Base-by-base conservation (phyloP, 2,329 filamentous ascomycete species). In the Alternaria postmessia region DNA sequence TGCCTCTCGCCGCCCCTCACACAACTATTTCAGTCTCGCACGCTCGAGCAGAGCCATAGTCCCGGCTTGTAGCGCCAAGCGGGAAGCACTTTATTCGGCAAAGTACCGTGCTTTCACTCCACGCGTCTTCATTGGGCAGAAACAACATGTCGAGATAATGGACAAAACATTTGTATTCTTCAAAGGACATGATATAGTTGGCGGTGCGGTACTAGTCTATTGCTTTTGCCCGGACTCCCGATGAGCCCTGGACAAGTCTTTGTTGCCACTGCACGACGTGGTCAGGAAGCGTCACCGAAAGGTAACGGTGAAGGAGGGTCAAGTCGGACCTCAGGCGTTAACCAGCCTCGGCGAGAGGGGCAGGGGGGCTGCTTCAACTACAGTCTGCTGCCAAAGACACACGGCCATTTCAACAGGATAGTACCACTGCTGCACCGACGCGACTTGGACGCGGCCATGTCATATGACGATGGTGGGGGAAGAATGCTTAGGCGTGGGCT, bases 61-160 rank as follows among this genome's bases (percentile, higher is more conserved):
- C 30, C 46, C 14, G 28, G 18, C 39, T 34, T 20, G 46, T 38
- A 30, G 39, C 39, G 57, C 52, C 57, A 56, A 59, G 57, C 44
- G 48, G 43, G 26, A 38, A 14, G 18, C 46, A 51, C 46, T 52
- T 36, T 36, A 51, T 52, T 52, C 54, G 54, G 54, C 20, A 57
- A 51, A 28, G 54, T 38, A 44, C 38, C 30, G 39, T 46, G n/a
- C 47, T 49, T 48, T 52, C 52, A 48, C 39, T 42, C 55, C 30
- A 22, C 24, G 39, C 32, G 6, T 49, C 42, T 34, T 61, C 28
- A 62, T 64, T 64, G 62, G 62, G 59, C 52, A 54, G 47, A 36
- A 12, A 34, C 46, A 22, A 22, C 34, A 38, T 38, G 14, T 38
- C 34, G 34, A 36, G 12, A 48, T 20, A 2, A 34, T 20, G 11